phyloP scores from a whole-genome alignment of 2,329 filamentous ascomycete species.

The Whalleya microplaca region DNA sequence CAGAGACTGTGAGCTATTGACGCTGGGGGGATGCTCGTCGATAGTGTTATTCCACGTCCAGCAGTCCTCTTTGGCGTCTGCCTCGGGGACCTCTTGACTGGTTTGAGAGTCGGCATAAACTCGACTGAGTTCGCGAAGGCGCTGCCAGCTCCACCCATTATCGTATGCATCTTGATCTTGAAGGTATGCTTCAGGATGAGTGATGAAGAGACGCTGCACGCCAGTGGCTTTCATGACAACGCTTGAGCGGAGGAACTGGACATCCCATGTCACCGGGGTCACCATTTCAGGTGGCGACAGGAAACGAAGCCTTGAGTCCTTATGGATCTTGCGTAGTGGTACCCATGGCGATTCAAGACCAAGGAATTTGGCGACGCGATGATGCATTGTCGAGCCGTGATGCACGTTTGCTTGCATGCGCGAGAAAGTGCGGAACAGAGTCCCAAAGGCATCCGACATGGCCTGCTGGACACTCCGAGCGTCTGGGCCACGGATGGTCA shows the following conservation, averaged over 20 bases:
- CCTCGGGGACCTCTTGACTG: constrained; percentile 57
- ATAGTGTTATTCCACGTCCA: constrained; percentile 70
- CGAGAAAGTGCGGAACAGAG: constrained; percentile 53
- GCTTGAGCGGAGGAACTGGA: constrained; percentile 69
- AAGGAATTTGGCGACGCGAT: constrained; percentile 50
- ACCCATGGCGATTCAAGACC: constrained; percentile 72
- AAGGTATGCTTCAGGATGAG: constrained; percentile 74
- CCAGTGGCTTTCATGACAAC: constrained; percentile 73
- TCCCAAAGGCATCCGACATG: constrained; percentile 64
- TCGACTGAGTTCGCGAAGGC: constrained; percentile 64
- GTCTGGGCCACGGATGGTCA: constrained; percentile 65
- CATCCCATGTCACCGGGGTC: constrained; percentile 72
- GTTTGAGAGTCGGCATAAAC: constrained; percentile 52
- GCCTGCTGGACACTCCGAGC: constrained; percentile 70
- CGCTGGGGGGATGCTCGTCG: constrained; percentile 56
- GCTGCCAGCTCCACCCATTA: constrained; percentile 71
- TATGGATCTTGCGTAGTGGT: constrained; percentile 77
- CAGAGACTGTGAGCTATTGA: constrained; percentile 45
- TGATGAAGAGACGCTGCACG: constrained; percentile 72
- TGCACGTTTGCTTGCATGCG: constrained; percentile 38
- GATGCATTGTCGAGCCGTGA: constrained; percentile 39
- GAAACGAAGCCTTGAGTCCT: constrained; percentile 73
- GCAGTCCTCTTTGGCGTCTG: constrained; percentile 65
- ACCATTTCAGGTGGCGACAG: constrained; percentile 73
- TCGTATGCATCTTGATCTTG: constrained; percentile 62